Percentiles rank a stretch among this genome's conserved stretches.
Evolutionary conservation across 176 grass and related monocot genomes (phyloP).

Genomic region (Microstegium vimineum): DNA sequence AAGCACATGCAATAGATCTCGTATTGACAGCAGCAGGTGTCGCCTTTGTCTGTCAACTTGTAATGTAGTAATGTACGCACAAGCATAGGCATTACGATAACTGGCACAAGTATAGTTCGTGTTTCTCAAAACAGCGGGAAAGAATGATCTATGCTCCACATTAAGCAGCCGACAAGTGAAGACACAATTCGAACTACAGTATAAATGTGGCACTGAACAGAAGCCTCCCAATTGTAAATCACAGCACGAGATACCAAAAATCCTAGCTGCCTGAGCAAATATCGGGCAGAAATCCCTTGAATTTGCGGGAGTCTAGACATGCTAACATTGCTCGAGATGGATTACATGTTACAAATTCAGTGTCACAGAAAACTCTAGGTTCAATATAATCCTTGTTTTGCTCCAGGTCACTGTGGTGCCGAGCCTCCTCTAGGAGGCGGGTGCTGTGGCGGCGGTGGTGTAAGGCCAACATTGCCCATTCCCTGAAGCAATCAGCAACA

Average conservation of each 20-base stretch:
- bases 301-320: neutral
- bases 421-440: slow-evolving; percentile 52
- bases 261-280: neutral
- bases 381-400: neutral
- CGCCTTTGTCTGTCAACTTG: neutral
- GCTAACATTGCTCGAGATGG: neutral
- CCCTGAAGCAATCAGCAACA: slow-evolving; percentile 47
- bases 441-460: slow-evolving; percentile 48
- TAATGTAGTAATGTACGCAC: neutral
- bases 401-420: slow-evolving; percentile 44
- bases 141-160: neutral
- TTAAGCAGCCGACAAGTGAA: neutral
- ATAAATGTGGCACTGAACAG: neutral
- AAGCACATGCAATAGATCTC: neutral
- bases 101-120: neutral
- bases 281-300: neutral
- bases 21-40: neutral
- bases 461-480: slow-evolving; percentile 71
- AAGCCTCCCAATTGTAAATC: neutral
- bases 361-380: neutral
- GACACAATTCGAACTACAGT: neutral
- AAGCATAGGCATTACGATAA: neutral
- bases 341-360: neutral
- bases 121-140: neutral
- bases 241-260: neutral